Base-by-base conservation (phyloP, 768 basidiomycete genomes). In the Rhodosporidiobolus sp. region DNA sequence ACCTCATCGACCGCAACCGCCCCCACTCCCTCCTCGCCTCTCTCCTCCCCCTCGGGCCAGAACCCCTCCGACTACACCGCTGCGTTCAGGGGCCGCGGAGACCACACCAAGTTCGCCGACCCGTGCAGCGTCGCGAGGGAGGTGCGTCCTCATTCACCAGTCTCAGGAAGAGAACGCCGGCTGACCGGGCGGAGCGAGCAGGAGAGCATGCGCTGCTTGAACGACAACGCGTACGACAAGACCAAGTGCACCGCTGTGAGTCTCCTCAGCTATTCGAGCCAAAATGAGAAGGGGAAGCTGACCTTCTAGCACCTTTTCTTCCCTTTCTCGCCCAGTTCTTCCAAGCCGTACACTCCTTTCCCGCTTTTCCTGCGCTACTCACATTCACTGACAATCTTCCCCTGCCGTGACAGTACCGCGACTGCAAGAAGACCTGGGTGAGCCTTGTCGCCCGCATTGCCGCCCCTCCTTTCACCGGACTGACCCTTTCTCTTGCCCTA, bases 361-460 rank as follows among this genome's bases (percentile, higher is more conserved):
- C 17, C 1, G 4, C 17, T 4, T 11, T 43, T 7, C n/a, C 32
- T 12, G 8, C 9, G 6, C 8, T 16, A 14, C 26, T 4, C 26
- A 12, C 4, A 22, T 19, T 30, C 28, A 45, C 48, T 59, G 57
- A 38, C 46, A n/a, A n/a, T 11, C 30, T 38, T 3, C 16, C n/a
- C n/a, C n/a, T n/a, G n/a, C n/a, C n/a, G 26, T 1, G 8, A 24
- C 2, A 73, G 72, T 73, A 73, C 38, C 72, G 72, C 6, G 72
- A 73, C 60, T 73, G 72, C 72, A 73, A 73, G 54, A 65, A 56
- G 43, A 50, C 57, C 54, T 73, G 72, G 72, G 72, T 57, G 28
- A 35, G 67, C 38, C 28, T n/a, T 20, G 1, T 60, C 54, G 17
- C 28, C 32, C 7, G 35, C 28, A 8, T 16, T 19, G 5, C 28